Conservation (phyloP, 306 rosid species). For the Quercus mongolica region DNA sequence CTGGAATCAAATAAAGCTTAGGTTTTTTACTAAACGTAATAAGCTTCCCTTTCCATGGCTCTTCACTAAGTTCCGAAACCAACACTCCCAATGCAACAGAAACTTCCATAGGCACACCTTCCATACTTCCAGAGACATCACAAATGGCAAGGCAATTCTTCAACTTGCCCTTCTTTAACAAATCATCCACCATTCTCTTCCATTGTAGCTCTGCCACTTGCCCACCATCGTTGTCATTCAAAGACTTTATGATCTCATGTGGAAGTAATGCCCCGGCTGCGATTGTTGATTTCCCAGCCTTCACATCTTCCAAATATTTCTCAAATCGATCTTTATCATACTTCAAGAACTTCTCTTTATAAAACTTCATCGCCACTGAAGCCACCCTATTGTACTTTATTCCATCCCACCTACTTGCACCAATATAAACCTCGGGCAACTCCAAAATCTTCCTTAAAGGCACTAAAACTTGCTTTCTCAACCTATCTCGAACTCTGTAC, state of each 20-base stretch:
- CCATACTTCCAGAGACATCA: slow-evolving; percentile 62
- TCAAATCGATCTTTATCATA: slow-evolving; percentile 50
- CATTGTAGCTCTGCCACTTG: slow-evolving; percentile 68
- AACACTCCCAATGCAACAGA: slow-evolving; percentile 58
- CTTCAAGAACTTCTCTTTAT: slow-evolving; percentile 46
- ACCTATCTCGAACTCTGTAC: slow-evolving; percentile 59
- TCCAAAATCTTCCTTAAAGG: slow-evolving; percentile 57
- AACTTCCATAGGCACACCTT: slow-evolving; percentile 56
- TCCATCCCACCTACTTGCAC: slow-evolving; percentile 49
- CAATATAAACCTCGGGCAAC: slow-evolving; percentile 69
- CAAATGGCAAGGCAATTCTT: slow-evolving; percentile 47
- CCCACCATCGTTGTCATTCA: background rate
- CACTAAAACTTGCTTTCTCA: slow-evolving; percentile 63
- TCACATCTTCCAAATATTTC: slow-evolving; percentile 45
- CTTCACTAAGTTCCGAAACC: slow-evolving; percentile 59
- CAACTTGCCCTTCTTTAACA: slow-evolving; percentile 43
- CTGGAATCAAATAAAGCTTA: slow-evolving; percentile 46
- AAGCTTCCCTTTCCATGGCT: slow-evolving; percentile 67
- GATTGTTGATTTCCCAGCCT: slow-evolving; percentile 38
- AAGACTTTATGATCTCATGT: slow-evolving; percentile 40
- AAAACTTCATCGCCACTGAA: slow-evolving; percentile 58
- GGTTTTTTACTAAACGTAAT: slow-evolving; percentile 50
- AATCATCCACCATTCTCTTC: slow-evolving; percentile 63
- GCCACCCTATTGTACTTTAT: slow-evolving; percentile 63
- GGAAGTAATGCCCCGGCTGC: slow-evolving; percentile 71